Percentiles rank a stretch among this genome's conserved stretches.
phyloP scores from a whole-genome alignment of 805 yeast genomes.

The Jamesozyma rosinii region DNA sequence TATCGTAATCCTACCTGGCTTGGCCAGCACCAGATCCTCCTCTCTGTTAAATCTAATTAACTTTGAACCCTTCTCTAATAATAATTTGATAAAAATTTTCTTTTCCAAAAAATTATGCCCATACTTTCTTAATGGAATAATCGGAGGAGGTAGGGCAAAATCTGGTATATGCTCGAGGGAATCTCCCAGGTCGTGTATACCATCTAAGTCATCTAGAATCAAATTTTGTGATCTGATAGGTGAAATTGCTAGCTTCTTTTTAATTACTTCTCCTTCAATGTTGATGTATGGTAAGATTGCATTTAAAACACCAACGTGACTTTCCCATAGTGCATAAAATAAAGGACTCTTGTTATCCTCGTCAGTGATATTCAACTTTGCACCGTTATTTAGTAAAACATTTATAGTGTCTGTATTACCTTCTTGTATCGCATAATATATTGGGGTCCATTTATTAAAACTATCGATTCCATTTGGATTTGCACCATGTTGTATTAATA shows the following conservation, averaged over 20 bases:
- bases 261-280: conserved; percentile 2
- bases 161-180: conserved; percentile 65
- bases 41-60: conserved; percentile 39
- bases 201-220: conserved; percentile 14
- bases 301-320: conserved; percentile 74
- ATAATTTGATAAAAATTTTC: conserved; percentile 72
- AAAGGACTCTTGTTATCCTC: conserved; percentile 73
- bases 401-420: conserved; percentile 67
- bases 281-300: conserved; percentile 38
- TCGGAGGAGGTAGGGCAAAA: conserved; percentile 88
- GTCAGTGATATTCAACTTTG: conserved; percentile 58
- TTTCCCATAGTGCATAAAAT: conserved; percentile 90
- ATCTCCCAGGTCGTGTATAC: conserved; percentile 20
- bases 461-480: conserved; percentile 73
- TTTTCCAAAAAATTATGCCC: conserved; percentile 94
- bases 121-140: conserved; percentile 83
- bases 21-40: conserved; percentile 34
- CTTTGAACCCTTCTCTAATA: conserved; percentile 44
- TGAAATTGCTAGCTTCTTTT: conserved; percentile 1
- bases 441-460: conserved; percentile 87
- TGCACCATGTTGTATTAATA: conserved; percentile 63
- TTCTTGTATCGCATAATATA: conserved; percentile 80
- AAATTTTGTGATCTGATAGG: background rate
- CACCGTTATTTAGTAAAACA: conserved; percentile 64
- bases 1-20: conserved; percentile 77